A percentile compares a stretch with the other conserved stretches of the same genome.
Conservation (phyloP, 2,329 filamentous ascomycete species). For the Ophiostoma piceae region DNA sequence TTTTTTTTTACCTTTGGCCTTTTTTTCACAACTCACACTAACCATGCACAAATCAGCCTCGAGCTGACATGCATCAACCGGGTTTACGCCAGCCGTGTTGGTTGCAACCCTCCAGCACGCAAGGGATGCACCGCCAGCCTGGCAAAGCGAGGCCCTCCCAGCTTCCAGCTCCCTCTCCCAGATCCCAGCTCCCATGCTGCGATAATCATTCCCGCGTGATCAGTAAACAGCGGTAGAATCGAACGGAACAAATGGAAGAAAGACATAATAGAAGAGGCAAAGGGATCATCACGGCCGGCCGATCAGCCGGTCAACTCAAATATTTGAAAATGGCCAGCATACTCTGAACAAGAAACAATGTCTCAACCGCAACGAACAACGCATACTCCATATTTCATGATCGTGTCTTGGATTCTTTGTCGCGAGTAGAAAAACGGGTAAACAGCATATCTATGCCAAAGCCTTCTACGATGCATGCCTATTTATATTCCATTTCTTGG, state of each 20-base stretch:
- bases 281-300: no score
- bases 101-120: not conserved
- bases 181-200: not conserved
- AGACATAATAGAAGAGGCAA: not conserved
- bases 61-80: not conserved
- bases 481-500: not conserved
- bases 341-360: no score
- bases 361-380: not conserved
- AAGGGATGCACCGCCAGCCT: constrained; percentile 5
- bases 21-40: no score
- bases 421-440: not conserved
- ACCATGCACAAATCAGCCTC: no score
- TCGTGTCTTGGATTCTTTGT: not conserved
- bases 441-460: no score
- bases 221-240: not conserved
- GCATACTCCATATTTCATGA: not conserved
- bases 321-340: no score
- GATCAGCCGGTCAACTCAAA: not conserved
- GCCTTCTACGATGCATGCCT: no score
- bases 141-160: not conserved
- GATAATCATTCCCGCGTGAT: not conserved
- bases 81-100: not conserved
- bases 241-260: not conserved
- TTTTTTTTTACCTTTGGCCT: not conserved
- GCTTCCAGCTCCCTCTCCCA: not conserved